Conservation (phyloP, 257 asterid genomes). For the Salvia miltiorrhiza region DNA sequence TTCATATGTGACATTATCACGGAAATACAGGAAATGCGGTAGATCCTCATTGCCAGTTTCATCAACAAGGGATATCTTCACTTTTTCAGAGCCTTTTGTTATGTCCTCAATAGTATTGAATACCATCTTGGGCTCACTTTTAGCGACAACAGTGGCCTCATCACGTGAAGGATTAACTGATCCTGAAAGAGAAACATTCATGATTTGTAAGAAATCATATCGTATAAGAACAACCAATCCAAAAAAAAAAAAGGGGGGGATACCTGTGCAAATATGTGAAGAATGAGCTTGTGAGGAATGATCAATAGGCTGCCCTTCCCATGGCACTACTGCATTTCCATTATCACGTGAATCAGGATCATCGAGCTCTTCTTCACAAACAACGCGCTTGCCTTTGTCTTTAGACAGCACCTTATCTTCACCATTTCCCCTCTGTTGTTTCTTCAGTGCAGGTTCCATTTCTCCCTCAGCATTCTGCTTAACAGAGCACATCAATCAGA, state of each 20-base stretch:
- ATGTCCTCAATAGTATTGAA: slow-evolving; percentile 34
- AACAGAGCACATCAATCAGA: slow-evolving; percentile 1
- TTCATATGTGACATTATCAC: slow-evolving; percentile 43
- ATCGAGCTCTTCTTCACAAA: not conserved
- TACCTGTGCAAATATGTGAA: slow-evolving; percentile 31
- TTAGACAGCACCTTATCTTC: slow-evolving; percentile 24
- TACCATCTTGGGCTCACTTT: slow-evolving; percentile 13
- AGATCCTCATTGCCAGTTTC: slow-evolving; percentile 41
- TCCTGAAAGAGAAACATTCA: slow-evolving; percentile 19
- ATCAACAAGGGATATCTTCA: slow-evolving; percentile 52
- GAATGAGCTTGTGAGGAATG: slow-evolving; percentile 13
- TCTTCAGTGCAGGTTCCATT: slow-evolving; percentile 32
- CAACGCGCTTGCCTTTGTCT: slow-evolving; percentile 8
- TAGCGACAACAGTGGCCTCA: not conserved
- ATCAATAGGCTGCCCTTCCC: slow-evolving; percentile 17
- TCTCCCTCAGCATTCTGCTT: slow-evolving; percentile 21
- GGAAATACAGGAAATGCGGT: slow-evolving; percentile 46
- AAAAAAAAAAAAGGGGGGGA: not conserved
- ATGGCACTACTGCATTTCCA: slow-evolving; percentile 9
- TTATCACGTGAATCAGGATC: not conserved
- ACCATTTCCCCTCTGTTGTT: slow-evolving; percentile 22
- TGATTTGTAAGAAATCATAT: not conserved
- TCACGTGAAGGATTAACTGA: not conserved
- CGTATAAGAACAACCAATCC: not conserved
- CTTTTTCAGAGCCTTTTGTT: slow-evolving; percentile 55